Evolutionary conservation across 2,329 filamentous ascomycete genomes (phyloP), one percentile per base, ranked within the genome.

Genomic region (Raffaelea arxii): DNA sequence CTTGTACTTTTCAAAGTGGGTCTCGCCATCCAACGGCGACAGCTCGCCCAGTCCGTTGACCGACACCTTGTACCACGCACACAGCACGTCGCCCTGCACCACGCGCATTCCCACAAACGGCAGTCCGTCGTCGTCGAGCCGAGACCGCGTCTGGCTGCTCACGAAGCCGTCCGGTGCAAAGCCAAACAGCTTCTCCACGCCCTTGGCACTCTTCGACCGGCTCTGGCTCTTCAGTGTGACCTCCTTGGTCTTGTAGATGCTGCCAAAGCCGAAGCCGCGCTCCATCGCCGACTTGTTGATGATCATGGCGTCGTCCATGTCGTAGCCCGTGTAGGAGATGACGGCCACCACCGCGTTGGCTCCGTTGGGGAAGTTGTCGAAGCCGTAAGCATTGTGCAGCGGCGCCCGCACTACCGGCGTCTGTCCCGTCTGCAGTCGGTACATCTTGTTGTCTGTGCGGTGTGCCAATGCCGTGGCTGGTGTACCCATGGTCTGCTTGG

Each of bases 271-370:
- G 59, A 98, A 97, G 14, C 92, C 92, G 55, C 92, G 82, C 66
- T 98, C 92, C 64, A 96, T 88, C 3, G 91, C 82, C 19, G 89
- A 95, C 65, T 97, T 97, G 73, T 97, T 97, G 62, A 98, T 74
- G 61, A 98, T 97, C 91, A 97, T 97, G 62, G 92, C 92, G 68
- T 98, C 92, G 74, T 98, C 92, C 92, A 98, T 98, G 74, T 98
- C 92, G 68, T 97, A 98, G 44, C 91, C 92, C 2, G 91, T 97
- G 65, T 98, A 98, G 1, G 91, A 96, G 53, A 98, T 95, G 63
- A 98, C 94, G 49, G 92, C 92, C 49, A 98, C 92, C 35, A 97
- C 82, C 9, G 89, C 88, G 59, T 98, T 98, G 59, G 81, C 90
- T 24, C 92, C 92, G 62, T 97, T 96, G 46, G 92, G 92, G 65